Percentiles rank a stretch among this genome's conserved stretches.
Evolutionary conservation across 768 basidiomycete species (phyloP).

Genomic region (Hebeloma cylindrosporum): DNA sequence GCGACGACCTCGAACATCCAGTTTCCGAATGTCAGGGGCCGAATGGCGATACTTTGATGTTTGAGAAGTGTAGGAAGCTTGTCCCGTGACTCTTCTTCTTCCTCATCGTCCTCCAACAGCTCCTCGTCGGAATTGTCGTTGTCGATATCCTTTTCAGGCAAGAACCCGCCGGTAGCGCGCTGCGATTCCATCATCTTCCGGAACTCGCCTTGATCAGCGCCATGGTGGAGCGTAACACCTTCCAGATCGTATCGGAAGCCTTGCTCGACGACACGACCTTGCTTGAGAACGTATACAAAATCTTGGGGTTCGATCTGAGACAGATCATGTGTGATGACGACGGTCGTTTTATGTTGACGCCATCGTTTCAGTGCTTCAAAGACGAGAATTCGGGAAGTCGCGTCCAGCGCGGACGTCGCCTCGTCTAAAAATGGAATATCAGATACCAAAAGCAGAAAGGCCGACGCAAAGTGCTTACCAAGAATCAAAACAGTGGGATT

Average conservation of each 20-base stretch:
- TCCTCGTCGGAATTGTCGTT: slow-evolving; percentile 42
- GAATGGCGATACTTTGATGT: slow-evolving; percentile 45
- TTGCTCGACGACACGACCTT: slow-evolving; percentile 80
- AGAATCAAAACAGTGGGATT: slow-evolving; percentile 90
- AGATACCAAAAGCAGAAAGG: background rate
- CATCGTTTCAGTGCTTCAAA: slow-evolving; percentile 69
- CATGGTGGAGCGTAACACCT: slow-evolving; percentile 19
- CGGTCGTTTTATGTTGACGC: slow-evolving; percentile 79
- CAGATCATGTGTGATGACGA: slow-evolving; percentile 95
- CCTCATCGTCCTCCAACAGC: slow-evolving; percentile 43
- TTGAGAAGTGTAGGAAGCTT: slow-evolving; percentile 31
- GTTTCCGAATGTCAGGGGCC: slow-evolving; percentile 64
- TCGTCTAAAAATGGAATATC: slow-evolving; percentile 62
- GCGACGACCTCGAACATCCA: slow-evolving; percentile 86
- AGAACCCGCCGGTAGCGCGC: slow-evolving; percentile 50
- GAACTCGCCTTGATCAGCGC: slow-evolving; percentile 58
- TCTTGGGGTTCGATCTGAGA: slow-evolving; percentile 73
- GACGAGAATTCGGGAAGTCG: slow-evolving; percentile 82
- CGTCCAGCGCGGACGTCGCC: slow-evolving; percentile 82
- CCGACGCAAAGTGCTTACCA: slow-evolving; percentile 51
- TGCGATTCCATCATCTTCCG: slow-evolving; percentile 63
- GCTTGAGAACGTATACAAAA: slow-evolving; percentile 91
- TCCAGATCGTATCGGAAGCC: slow-evolving; percentile 86
- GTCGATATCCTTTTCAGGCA: slow-evolving; percentile 39
- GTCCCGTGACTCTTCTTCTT: slow-evolving; percentile 46